These are phyloP conservation scores for Verticillium klebahnii DNA, from an alignment of 2,329 filamentous ascomycete genomes.

Conservation along the genomic window DNA sequence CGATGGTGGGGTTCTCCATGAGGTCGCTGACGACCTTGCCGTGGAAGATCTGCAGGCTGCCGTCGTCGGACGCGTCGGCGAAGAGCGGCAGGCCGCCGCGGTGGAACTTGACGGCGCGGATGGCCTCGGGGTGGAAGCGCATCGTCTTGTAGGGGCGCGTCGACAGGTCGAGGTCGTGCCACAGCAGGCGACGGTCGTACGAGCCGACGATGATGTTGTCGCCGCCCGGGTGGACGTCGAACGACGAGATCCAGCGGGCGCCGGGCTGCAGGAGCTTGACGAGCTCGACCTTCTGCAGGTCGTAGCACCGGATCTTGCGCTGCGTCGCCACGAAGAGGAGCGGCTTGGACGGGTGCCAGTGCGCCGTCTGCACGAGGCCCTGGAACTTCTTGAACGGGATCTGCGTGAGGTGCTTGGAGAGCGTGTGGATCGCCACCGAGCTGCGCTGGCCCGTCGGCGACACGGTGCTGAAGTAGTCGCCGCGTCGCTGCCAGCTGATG, in stretches of 20 bases:
- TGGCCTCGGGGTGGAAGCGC: conserved; percentile 88
- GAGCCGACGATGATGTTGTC: conserved; percentile 93
- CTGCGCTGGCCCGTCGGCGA: conserved; percentile 73
- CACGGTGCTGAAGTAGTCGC: conserved; percentile 91
- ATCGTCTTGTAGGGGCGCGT: conserved; percentile 92
- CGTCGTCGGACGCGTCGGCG: conserved; percentile 92
- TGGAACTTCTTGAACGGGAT: conserved; percentile 80
- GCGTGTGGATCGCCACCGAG: conserved; percentile 88
- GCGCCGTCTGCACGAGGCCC: conserved; percentile 77
- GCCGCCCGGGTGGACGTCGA: conserved; percentile 88
- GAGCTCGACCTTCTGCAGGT: conserved; percentile 84
- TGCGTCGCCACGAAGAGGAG: conserved; percentile 96
- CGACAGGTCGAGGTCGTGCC: conserved; percentile 95
- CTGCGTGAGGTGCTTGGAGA: conserved; percentile 92
- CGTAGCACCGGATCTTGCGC: conserved; percentile 88
- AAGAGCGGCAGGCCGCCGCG: conserved; percentile 75
- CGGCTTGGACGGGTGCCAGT: conserved; percentile 90
- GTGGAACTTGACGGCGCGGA: conserved; percentile 85
- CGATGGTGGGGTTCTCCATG: conserved; percentile 94
- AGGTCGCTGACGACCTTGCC: conserved; percentile 91
- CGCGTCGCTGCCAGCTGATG: conserved; percentile 88
- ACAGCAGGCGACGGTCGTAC: conserved; percentile 88
- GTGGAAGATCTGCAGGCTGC: conserved; percentile 92
- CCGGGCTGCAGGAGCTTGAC: conserved; percentile 92
- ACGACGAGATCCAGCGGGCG: conserved; percentile 86